phyloP scores from a whole-genome alignment of 2,329 filamentous ascomycete species.

The Botrytis fragariae region DNA sequence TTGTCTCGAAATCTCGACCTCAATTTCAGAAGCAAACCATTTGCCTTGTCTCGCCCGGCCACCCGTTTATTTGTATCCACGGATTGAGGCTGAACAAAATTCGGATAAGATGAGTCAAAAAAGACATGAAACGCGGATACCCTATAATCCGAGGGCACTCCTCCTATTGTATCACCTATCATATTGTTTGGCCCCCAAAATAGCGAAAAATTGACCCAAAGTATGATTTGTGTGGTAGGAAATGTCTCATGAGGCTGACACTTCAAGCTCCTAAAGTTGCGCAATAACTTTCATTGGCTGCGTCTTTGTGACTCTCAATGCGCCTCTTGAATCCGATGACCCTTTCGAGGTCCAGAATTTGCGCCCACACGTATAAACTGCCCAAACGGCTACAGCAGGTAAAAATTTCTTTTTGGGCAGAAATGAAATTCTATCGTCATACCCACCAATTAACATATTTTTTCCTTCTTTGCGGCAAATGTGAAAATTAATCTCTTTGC shows the following conservation, averaged over 20 bases:
- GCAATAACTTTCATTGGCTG: conserved; percentile 8
- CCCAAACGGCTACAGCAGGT: conserved; percentile 17
- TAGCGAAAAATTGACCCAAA: not conserved
- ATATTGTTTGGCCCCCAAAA: conserved; percentile 9
- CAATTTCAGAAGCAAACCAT: not conserved
- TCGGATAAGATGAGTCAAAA: conserved; percentile 8
- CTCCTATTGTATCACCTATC: conserved; percentile 9
- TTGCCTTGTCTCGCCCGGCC: conserved; percentile 1
- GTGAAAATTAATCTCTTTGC: not conserved
- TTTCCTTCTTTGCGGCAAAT: not conserved
- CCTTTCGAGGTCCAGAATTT: conserved; percentile 7
- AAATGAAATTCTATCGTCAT: conserved; percentile 3
- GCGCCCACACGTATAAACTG: not conserved
- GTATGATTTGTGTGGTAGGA: conserved; percentile 6
- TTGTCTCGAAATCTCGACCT: not conserved
- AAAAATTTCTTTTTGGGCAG: conserved; percentile 13
- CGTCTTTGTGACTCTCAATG: conserved; percentile 11
- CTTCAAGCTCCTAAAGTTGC: conserved; percentile 15
- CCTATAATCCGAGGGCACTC: not conserved
- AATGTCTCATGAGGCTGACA: conserved; percentile 15
- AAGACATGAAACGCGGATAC: conserved; percentile 12
- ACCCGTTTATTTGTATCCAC: conserved; percentile 14
- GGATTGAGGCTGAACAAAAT: conserved; percentile 2
- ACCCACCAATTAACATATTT: not conserved
- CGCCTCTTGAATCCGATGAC: conserved; percentile 17